These are phyloP conservation scores for Hamamelis virginiana DNA, from an alignment of 164 flowering plant genomes.

Conservation along the genomic window DNA sequence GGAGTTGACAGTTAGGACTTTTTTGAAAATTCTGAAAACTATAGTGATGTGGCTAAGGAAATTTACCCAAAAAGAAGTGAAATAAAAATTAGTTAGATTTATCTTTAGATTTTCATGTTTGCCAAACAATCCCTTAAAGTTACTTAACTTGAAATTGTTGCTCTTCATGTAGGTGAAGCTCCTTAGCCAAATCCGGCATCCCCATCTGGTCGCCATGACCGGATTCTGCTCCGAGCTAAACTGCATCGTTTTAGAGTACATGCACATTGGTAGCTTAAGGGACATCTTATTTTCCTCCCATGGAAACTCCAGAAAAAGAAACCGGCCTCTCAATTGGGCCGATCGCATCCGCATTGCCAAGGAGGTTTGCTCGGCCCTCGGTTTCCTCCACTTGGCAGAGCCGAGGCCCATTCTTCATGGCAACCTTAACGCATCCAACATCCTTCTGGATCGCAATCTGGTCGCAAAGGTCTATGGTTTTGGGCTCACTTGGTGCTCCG, in stretches of 20 bases:
- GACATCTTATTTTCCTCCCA: conserved; percentile 35
- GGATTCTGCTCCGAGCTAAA: conserved; percentile 53
- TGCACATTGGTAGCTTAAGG: conserved; percentile 54
- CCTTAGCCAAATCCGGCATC: conserved; percentile 43
- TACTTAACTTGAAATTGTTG: neutral
- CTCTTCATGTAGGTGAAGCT: conserved; percentile 38
- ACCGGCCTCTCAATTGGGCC: conserved; percentile 42
- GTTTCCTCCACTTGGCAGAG: conserved; percentile 49
- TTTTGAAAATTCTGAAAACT: no score
- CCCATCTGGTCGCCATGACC: conserved; percentile 43
- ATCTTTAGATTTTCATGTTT: no score
- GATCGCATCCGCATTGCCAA: conserved; percentile 53
- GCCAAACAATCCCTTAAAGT: no score
- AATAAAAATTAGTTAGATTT: no score
- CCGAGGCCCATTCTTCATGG: conserved; percentile 55
- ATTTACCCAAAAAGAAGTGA: neutral
- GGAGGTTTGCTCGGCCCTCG: conserved; percentile 46
- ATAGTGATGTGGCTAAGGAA: no score
- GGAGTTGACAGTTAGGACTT: no score
- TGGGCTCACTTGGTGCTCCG: conserved; percentile 12
- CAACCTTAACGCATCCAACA: conserved; percentile 40
- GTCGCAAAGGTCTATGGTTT: conserved; percentile 49
- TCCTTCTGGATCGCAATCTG: conserved; percentile 56
- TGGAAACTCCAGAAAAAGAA: conserved; percentile 20
- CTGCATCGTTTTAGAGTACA: conserved; percentile 57